Evolutionary conservation across 495 filamentous ascomycete genomes (phyloP).

Genomic region (Collariella sp.): DNA sequence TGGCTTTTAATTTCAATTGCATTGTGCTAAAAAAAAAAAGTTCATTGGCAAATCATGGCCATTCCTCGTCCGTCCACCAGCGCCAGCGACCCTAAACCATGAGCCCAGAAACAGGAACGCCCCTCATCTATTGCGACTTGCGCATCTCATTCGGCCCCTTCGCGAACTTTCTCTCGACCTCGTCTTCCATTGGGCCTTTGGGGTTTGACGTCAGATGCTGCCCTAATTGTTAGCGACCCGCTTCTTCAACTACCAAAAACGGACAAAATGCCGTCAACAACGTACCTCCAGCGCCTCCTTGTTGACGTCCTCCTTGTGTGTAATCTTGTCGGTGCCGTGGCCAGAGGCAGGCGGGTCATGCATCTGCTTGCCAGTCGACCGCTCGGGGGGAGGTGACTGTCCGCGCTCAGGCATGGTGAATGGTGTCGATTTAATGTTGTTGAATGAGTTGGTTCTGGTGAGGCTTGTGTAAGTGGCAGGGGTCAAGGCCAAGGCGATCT

Average conservation of each 20-base stretch:
- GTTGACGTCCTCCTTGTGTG: conserved; percentile 43
- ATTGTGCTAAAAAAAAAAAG: too few species aligned
- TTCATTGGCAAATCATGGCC: too few species aligned
- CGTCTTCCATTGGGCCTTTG: conserved; percentile 56
- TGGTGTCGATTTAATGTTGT: neutral
- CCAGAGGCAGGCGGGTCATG: conserved; percentile 48
- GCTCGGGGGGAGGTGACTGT: conserved; percentile 73
- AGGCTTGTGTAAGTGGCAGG: too few species aligned
- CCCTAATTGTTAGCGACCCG: conserved; percentile 18
- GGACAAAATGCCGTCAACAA: neutral
- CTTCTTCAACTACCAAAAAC: neutral
- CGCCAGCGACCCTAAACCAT: neutral
- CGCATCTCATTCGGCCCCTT: conserved; percentile 29
- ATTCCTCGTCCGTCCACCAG: neutral
- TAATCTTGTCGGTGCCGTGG: conserved; percentile 40
- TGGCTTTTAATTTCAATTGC: too few species aligned
- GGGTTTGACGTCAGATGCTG: conserved; percentile 59
- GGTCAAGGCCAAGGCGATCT: too few species aligned
- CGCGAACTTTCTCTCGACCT: conserved; percentile 54
- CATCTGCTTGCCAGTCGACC: conserved; percentile 56
- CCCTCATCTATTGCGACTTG: neutral
- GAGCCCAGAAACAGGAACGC: neutral
- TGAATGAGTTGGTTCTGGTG: neutral
- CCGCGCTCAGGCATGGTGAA: conserved; percentile 39
- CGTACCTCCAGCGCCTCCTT: conserved; percentile 41